A percentile compares a stretch with the other conserved stretches of the same genome.
phyloP scores from a whole-genome alignment of 2,329 filamentous ascomycete genomes.

The Aspergillus felis region DNA sequence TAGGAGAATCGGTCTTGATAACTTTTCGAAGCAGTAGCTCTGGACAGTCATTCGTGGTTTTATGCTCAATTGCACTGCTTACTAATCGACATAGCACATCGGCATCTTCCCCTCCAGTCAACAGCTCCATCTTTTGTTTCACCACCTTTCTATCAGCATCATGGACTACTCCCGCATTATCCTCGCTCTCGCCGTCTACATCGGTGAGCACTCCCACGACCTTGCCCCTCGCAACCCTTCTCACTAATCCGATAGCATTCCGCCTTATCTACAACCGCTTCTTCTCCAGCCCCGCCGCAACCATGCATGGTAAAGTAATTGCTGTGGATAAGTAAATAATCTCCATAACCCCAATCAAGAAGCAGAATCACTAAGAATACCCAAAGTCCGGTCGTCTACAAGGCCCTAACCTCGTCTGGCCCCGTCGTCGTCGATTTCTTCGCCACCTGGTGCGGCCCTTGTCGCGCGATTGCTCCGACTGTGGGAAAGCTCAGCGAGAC shows the following conservation, averaged over 20 bases:
- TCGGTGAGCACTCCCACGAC: conserved; percentile 1
- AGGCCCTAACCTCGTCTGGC: conserved; percentile 45
- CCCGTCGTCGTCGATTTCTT: conserved; percentile 55
- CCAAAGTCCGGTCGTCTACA: conserved; percentile 59
- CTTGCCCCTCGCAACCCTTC: background rate
- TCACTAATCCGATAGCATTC: conserved; percentile 6
- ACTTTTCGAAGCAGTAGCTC: too few relatives aligned
- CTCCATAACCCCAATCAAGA: background rate
- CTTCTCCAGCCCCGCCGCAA: conserved; percentile 13
- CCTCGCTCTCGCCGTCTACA: conserved; percentile 11
- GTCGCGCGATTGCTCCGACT: conserved; percentile 52
- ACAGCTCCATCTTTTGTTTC: background rate
- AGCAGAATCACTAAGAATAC: background rate
- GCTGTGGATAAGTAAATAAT: conserved; percentile 32
- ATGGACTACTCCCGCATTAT: conserved; percentile 13
- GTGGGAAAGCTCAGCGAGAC: conserved; percentile 50
- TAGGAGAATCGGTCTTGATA: too few relatives aligned
- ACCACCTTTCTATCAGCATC: background rate
- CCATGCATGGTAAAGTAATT: conserved; percentile 35
- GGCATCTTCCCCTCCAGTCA: background rate
- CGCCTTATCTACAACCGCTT: conserved; percentile 12
- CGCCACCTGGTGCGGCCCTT: conserved; percentile 56
- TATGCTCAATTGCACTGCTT: background rate
- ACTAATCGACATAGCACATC: background rate
- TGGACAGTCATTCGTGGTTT: background rate